Base-by-base conservation (phyloP, 2,329 filamentous ascomycete genomes). In the Pseudogymnoascus pannorum region DNA sequence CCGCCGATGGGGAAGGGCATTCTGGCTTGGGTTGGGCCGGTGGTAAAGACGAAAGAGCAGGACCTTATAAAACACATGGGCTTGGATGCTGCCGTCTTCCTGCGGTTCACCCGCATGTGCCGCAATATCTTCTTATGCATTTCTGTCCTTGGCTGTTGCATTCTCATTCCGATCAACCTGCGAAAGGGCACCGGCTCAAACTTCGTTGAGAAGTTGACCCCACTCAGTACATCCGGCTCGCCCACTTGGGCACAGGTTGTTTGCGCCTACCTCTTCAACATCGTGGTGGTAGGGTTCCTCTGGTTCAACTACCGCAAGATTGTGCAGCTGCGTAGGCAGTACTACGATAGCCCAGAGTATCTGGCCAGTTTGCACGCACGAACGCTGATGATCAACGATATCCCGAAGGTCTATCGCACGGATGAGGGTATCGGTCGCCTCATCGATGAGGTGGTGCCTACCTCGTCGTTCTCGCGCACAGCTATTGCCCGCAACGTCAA, bases 401-500 rank as follows among this genome's bases (percentile, higher is more conserved):
- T 99, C 57, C 90, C 91, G 1, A 86, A 85, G 64, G 81, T 86
- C n/a, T 80, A 84, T 51, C 82, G 88, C 62, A 89, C 86, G 0
- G 92, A 97, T 68, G 92, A 97, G 73, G 94, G 93, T 18, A 87
- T 99, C 61, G 82, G 91, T 31, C 84, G 88, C 63, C 83, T 99
- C 62, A 90, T 92, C 26, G 92, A 97, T 65, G 79, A 86, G 63
- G 82, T 94, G 38, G 89, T 87, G 24, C 90, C 90, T 1, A 89
- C 87, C 22, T 88, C 89, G 9, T 89, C 88, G 9, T 85, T 92
- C 61, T 90, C 92, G 2, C 83, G 89, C 64, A 91, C 88, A 18
- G 87, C 90, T 9, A 87, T 97, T 68, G 92, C 91, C 22, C 86
- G 94, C 65, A 97, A 97, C 68, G 92, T 97, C 64, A 96, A 93